phyloP scores from a whole-genome alignment of 139 green algal species.

The Chlorella sp. region DNA sequence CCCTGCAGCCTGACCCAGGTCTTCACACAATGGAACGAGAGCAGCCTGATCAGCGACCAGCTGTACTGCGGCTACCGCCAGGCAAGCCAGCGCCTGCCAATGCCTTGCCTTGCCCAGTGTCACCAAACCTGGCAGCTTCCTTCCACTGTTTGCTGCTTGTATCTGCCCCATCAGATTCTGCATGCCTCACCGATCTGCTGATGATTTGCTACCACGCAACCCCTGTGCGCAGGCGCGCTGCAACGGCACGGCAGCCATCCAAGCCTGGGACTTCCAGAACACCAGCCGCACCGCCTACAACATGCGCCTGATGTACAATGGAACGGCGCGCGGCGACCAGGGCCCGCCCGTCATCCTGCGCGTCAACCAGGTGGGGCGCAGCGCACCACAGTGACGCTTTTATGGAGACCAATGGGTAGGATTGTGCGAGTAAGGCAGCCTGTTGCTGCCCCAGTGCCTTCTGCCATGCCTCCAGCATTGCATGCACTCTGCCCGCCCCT shows the following conservation, averaged over 20 bases:
- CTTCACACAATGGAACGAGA: slow-evolving; percentile 8
- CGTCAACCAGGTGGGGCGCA: slow-evolving; percentile 38
- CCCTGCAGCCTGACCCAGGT: not conserved
- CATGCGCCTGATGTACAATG: slow-evolving; percentile 60
- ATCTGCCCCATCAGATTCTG: no score
- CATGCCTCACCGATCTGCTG: not conserved
- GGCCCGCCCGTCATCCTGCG: slow-evolving; percentile 35
- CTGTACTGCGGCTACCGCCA: slow-evolving; percentile 75
- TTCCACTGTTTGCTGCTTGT: no score
- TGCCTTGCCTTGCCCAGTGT: no score
- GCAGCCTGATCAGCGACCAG: slow-evolving; percentile 39
- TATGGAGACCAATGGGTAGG: no score
- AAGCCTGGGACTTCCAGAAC: slow-evolving; percentile 57
- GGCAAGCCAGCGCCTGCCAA: not conserved
- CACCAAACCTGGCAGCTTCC: no score
- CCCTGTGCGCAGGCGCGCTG: slow-evolving; percentile 33
- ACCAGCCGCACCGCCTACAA: slow-evolving; percentile 24
- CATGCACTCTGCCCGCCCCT: not conserved
- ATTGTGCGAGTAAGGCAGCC: no score
- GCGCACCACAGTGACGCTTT: no score
- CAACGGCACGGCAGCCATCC: not conserved
- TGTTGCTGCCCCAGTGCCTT: not conserved
- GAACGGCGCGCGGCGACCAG: slow-evolving; percentile 30
- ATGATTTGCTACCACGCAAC: no score
- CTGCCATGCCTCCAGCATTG: not conserved